Evolutionary conservation across 805 yeast genomes (phyloP).

Genomic region (Candida stauntonica): DNA sequence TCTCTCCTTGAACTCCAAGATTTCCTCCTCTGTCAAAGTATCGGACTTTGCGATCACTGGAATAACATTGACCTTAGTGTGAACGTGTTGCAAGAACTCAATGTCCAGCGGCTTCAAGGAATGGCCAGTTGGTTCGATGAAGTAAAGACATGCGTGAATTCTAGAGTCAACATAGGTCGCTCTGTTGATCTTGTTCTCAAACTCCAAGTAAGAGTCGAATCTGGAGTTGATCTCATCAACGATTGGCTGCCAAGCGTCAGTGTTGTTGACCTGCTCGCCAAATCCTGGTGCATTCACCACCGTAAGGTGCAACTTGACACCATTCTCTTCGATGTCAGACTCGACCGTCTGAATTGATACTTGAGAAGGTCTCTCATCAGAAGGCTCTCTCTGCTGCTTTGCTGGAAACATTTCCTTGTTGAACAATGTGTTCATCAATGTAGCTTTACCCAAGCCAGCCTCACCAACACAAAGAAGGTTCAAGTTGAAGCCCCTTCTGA

Average conservation of each 20-base stretch:
- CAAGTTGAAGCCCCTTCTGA: slow-evolving; percentile 83
- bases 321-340: slow-evolving; percentile 86
- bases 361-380: slow-evolving; percentile 38
- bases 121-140: slow-evolving; percentile 97
- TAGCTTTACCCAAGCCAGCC: slow-evolving; percentile 88
- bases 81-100: slow-evolving; percentile 80
- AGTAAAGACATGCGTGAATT: slow-evolving; percentile 89
- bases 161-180: slow-evolving; percentile 70
- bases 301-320: slow-evolving; percentile 79
- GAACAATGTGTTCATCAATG: slow-evolving; percentile 87
- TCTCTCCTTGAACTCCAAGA: slow-evolving; percentile 66
- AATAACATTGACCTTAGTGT: slow-evolving; percentile 86
- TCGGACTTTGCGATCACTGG: slow-evolving; percentile 96
- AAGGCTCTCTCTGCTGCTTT: slow-evolving; percentile 35
- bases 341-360: slow-evolving; percentile 58
- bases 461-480: slow-evolving; percentile 90
- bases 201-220: slow-evolving; percentile 84
- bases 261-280: slow-evolving; percentile 83
- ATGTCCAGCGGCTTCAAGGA: slow-evolving; percentile 85
- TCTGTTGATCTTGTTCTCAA: slow-evolving; percentile 80
- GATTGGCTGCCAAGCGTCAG: slow-evolving; percentile 83
- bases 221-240: slow-evolving; percentile 83
- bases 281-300: slow-evolving; percentile 92
- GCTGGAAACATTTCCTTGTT: slow-evolving; percentile 54
- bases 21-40: slow-evolving; percentile 85